Evolutionary conservation across 495 filamentous ascomycete genomes (phyloP).

Genomic region (Penicillium daleae): DNA sequence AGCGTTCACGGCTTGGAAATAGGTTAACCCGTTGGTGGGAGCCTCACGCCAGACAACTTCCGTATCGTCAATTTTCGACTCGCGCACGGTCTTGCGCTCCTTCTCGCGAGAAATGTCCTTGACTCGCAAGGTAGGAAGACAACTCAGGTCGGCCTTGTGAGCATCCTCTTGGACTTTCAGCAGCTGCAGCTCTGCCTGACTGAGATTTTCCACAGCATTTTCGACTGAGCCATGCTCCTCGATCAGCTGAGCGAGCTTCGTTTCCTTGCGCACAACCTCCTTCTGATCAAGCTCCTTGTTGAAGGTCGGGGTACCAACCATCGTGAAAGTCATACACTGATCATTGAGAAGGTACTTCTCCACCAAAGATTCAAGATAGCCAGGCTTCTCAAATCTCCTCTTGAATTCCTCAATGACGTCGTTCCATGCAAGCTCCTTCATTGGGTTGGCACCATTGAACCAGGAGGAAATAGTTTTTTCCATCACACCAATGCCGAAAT

Average conservation of each 20-base stretch:
- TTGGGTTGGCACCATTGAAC: constrained; percentile 94
- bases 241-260: constrained; percentile 70
- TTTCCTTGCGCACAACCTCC: constrained; percentile 69
- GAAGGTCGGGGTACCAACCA: constrained; percentile 81
- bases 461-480: constrained; percentile 84
- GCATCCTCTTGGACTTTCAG: constrained; percentile 81
- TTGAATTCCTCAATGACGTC: constrained; percentile 83
- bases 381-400: constrained; percentile 64
- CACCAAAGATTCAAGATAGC: constrained; percentile 82
- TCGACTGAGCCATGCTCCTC: constrained; percentile 69
- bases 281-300: constrained; percentile 74
- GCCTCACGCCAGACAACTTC: constrained; percentile 89
- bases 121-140: constrained; percentile 83
- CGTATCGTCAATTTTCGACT: constrained; percentile 66
- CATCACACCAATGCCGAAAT: constrained; percentile 90
- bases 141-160: constrained; percentile 79
- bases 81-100: constrained; percentile 68
- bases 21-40: constrained; percentile 92
- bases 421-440: constrained; percentile 88
- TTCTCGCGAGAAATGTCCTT: constrained; percentile 83
- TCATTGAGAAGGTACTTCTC: constrained; percentile 91
- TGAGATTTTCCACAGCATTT: constrained; percentile 68
- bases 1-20: constrained; percentile 86
- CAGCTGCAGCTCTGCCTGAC: constrained; percentile 77
- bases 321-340: constrained; percentile 87